phyloP scores from a whole-genome alignment of 441 rosid species.

The Adansonia gregorii region DNA sequence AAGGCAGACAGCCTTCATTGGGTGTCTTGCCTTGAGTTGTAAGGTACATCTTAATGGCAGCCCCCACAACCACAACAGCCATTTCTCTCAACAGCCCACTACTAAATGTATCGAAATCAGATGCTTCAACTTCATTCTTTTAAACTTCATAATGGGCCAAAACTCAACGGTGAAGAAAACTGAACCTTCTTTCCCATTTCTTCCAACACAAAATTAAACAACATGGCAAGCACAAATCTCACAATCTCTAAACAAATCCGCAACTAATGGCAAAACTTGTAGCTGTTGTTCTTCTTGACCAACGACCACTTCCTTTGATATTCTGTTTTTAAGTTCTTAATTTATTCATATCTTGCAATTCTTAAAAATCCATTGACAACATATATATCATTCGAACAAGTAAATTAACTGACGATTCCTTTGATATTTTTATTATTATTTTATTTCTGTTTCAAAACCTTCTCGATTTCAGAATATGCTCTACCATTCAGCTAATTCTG shows the following conservation, averaged over 20 bases:
- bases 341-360: not conserved
- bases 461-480: not conserved
- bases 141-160: not conserved
- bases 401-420: too few species aligned
- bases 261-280: not conserved
- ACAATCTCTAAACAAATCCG: not conserved
- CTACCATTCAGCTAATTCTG: not conserved
- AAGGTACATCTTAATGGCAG: too few species aligned
- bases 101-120: not conserved
- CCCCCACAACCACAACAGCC: not conserved
- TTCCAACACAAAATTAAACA: not conserved
- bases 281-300: constrained; percentile 4
- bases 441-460: not conserved
- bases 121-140: not conserved
- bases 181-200: not conserved
- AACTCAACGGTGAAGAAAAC: not conserved
- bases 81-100: not conserved
- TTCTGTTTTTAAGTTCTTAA: not conserved
- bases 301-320: not conserved
- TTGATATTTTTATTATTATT: not conserved
- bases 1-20: too few species aligned
- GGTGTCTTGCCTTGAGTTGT: not conserved
- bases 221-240: not conserved
- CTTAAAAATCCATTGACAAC: too few species aligned
- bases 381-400: too few species aligned